These are phyloP conservation scores for Acrasis kona DNA, from an alignment of 78 protist species.

Conservation along the genomic window DNA sequence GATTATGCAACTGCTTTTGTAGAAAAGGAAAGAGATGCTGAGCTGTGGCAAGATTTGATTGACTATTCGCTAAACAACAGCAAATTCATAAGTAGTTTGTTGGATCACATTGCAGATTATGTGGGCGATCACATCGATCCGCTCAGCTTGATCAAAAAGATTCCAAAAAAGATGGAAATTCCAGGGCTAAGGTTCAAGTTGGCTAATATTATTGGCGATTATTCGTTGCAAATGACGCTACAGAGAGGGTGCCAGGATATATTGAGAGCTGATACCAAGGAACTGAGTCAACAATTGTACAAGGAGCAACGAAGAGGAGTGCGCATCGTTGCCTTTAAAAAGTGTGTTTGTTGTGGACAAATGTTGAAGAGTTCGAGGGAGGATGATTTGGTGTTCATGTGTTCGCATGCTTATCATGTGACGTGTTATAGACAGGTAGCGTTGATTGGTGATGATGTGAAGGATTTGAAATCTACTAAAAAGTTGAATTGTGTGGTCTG, in stretches of 20 bases:
- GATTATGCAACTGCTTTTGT: conserved; percentile 53
- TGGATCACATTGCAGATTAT: conserved; percentile 12
- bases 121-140: conserved; percentile 20
- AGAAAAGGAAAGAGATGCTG: conserved; percentile 67
- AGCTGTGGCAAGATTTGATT: conserved; percentile 78
- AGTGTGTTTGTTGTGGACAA: conserved; percentile 7
- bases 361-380: neutral
- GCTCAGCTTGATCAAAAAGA: neutral
- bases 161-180: conserved; percentile 14
- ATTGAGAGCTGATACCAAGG: neutral
- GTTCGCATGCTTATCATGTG: conserved; percentile 1
- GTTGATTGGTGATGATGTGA: neutral
- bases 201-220: conserved; percentile 9
- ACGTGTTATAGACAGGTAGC: neutral
- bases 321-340: neutral
- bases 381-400: conserved; percentile 12
- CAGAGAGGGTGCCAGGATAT: conserved; percentile 6
- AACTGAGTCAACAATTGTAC: neutral
- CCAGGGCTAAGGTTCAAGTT: conserved; percentile 12
- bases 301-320: conserved; percentile 1
- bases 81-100: conserved; percentile 3
- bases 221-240: conserved; percentile 4
- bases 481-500: neutral
- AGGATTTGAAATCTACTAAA: neutral
- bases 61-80: conserved; percentile 44